Base-by-base conservation (phyloP, 768 basidiomycete genomes). In the Russula virescens region DNA sequence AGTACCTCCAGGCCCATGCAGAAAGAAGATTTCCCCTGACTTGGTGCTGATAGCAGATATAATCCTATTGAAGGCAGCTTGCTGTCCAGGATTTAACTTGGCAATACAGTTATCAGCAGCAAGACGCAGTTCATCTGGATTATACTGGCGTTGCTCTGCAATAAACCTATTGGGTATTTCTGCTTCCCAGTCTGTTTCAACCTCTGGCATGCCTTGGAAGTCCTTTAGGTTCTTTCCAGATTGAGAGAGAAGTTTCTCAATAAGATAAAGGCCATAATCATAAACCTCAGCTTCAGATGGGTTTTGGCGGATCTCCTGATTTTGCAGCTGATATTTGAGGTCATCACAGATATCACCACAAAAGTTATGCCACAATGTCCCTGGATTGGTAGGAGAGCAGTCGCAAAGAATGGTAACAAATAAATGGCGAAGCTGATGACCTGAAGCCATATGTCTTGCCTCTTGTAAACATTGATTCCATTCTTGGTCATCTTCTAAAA, bases 221-320 rank as follows among this genome's bases (percentile, higher is more conserved):
- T 73, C 66, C 3, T 8, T 5, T 19, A 79, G 67, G 6, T 57
- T 31, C 25, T 69, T 62, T 0, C 71, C 71, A 46, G 55, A 60
- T 3, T 70, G 58, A 1, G 23, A 31, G 1, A 79, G 69, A 21
- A 73, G 54, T 9, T 68, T 31, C 38, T 78, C 61, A 35, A 81
- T 69, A 3, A 78, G 71, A 65, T 65, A 74, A 5, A 81, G 76
- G n/a, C n/a, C n/a, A n/a, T n/a, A n/a, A n/a, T n/a, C n/a, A n/a
- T n/a, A n/a, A n/a, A n/a, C n/a, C n/a, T n/a, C n/a, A n/a, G n/a
- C n/a, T n/a, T n/a, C n/a, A n/a, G n/a, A n/a, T n/a, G n/a, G n/a
- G n/a, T n/a, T n/a, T n/a, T n/a, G n/a, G n/a, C n/a, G n/a, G n/a
- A n/a, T n/a, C n/a, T n/a, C n/a, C n/a, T n/a, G n/a, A n/a, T n/a